phyloP scores from a whole-genome alignment of 202 grass and related monocot genomes.

The Carex arenaria region DNA sequence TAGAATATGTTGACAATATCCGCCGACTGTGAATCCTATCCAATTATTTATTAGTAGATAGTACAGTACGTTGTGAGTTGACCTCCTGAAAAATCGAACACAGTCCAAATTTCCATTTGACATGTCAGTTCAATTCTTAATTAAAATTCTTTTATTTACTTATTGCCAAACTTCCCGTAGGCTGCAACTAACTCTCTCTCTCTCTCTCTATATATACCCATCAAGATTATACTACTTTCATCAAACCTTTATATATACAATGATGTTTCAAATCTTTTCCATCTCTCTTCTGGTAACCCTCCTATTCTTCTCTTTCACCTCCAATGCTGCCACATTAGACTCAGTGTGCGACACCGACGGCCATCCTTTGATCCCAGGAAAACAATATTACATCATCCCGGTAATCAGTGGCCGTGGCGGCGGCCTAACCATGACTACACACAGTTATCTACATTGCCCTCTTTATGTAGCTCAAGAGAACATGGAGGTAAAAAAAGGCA shows the following conservation, averaged over 20 bases:
- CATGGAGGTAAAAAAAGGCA: constrained; percentile 14
- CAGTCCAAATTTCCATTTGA: background rate
- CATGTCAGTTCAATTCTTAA: background rate
- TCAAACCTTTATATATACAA: background rate
- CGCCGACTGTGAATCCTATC: background rate
- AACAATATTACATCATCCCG: constrained; percentile 55
- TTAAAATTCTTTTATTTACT: background rate
- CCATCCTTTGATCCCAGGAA: constrained; percentile 29
- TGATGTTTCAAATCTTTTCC: background rate
- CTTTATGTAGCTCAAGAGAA: constrained; percentile 48
- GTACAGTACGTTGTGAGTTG: background rate
- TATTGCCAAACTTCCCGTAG: background rate
- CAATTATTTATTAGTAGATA: background rate
- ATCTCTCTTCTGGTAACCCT: constrained; percentile 23
- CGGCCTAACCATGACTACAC: constrained; percentile 35
- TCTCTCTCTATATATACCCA: background rate
- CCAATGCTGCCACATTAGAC: constrained; percentile 8
- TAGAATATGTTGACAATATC: background rate
- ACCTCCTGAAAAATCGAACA: background rate
- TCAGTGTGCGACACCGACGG: constrained; percentile 50
- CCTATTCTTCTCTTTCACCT: background rate
- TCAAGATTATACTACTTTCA: background rate
- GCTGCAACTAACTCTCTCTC: background rate
- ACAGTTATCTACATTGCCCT: constrained; percentile 30
- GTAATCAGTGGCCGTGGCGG: constrained; percentile 27